A percentile compares a stretch with the other conserved stretches of the same genome.
phyloP scores from a whole-genome alignment of 2,329 filamentous ascomycete species.

The Phoma herbarum region DNA sequence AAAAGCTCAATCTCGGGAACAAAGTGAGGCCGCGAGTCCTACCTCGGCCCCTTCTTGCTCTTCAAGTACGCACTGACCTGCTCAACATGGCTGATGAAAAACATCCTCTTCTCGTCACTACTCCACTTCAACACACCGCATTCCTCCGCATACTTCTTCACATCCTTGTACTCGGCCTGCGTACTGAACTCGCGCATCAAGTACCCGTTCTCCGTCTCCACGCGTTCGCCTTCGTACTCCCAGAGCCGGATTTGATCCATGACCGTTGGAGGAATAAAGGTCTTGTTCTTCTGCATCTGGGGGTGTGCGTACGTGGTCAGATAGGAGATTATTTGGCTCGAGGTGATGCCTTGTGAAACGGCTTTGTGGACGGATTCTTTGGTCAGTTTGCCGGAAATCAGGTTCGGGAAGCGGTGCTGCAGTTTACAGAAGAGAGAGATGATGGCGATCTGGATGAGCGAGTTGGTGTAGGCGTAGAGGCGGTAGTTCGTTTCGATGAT shows the following conservation, averaged over 20 bases:
- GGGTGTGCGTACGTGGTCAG: slow-evolving; percentile 92
- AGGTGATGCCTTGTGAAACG: slow-evolving; percentile 89
- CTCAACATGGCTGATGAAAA: slow-evolving; percentile 92
- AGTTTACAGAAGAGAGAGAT: slow-evolving; percentile 89
- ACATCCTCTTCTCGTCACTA: slow-evolving; percentile 79
- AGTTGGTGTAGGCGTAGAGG: slow-evolving; percentile 95
- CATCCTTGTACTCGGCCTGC: slow-evolving; percentile 72
- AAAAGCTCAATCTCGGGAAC: neutral
- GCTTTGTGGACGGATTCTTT: slow-evolving; percentile 88
- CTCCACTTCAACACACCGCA: slow-evolving; percentile 91
- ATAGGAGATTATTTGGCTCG: slow-evolving; percentile 94
- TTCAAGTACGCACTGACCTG: slow-evolving; percentile 85
- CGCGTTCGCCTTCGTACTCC: slow-evolving; percentile 96
- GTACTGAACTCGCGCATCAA: slow-evolving; percentile 88
- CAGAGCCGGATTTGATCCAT: slow-evolving; percentile 97
- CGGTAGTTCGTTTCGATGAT: slow-evolving; percentile 99
- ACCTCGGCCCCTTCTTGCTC: slow-evolving; percentile 47
- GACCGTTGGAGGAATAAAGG: slow-evolving; percentile 90
- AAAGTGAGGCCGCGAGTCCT: neutral
- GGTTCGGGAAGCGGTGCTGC: slow-evolving; percentile 89
- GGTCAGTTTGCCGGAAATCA: slow-evolving; percentile 90
- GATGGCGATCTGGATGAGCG: slow-evolving; percentile 92
- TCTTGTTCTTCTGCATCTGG: slow-evolving; percentile 80
- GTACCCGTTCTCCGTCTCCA: slow-evolving; percentile 84
- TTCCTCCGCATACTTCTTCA: slow-evolving; percentile 81